Percentiles rank a stretch among this genome's conserved stretches.
phyloP scores from a whole-genome alignment of 176 grass and related monocot species.

The Carex pumila region DNA sequence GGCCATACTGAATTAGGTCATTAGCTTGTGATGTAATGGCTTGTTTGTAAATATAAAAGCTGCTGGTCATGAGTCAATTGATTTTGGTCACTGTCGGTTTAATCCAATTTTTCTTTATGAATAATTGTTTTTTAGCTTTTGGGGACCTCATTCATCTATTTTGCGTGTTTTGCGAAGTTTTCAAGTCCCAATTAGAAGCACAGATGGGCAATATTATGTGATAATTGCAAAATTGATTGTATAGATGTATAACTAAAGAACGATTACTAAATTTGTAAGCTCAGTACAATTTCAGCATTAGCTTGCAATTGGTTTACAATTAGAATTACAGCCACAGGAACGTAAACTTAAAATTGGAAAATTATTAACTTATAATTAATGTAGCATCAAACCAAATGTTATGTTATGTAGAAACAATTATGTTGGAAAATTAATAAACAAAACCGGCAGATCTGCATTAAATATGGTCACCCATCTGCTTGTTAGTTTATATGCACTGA shows the following conservation, averaged over 20 bases:
- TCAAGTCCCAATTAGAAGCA: neutral
- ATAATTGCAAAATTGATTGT: neutral
- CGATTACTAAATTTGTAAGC: neutral
- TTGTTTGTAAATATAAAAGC: conserved; percentile 20
- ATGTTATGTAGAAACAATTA: too few species aligned
- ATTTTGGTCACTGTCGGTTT: neutral
- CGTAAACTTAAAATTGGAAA: neutral
- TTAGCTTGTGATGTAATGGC: conserved; percentile 6
- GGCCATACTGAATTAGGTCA: neutral
- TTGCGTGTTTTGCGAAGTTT: neutral
- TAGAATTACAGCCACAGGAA: neutral
- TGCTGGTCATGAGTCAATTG: neutral
- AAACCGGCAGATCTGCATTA: too few species aligned
- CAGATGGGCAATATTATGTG: neutral
- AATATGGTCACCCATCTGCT: too few species aligned
- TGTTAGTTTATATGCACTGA: too few species aligned
- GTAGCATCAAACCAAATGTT: too few species aligned
- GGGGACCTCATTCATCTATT: neutral
- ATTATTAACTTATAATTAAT: neutral
- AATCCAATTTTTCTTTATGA: neutral
- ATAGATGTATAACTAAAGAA: neutral
- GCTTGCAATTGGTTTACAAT: neutral
- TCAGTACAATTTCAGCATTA: neutral
- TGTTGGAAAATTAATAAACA: too few species aligned
- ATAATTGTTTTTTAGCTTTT: neutral